Conservation (phyloP, 2,329 filamentous ascomycete species). For the Xylariaceae sp. region DNA sequence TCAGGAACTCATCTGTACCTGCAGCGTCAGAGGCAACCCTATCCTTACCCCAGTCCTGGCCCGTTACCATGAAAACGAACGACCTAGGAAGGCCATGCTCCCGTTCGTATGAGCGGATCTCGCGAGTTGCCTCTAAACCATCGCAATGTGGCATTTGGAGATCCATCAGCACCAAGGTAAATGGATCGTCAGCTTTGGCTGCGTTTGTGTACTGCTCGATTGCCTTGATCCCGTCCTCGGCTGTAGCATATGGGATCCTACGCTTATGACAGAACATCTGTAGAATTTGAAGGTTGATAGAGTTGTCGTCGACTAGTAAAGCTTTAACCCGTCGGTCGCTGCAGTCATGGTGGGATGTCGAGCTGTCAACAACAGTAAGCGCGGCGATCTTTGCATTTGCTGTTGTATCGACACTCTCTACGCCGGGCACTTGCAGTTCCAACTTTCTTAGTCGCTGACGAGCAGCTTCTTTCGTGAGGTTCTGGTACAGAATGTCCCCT, state of each 20-base stretch:
- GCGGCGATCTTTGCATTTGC: background rate
- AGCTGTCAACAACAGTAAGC: background rate
- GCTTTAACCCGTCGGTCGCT: constrained; percentile 2
- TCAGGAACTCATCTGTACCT: constrained; percentile 10
- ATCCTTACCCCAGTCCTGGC: constrained; percentile 18
- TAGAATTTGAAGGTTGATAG: constrained; percentile 15
- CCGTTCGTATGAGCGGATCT: constrained; percentile 10
- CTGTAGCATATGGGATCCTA: constrained; percentile 10
- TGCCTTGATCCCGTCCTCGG: constrained; percentile 12
- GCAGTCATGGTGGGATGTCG: background rate
- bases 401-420: background rate
- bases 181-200: constrained; percentile 7
- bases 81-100: background rate
- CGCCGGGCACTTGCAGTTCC: background rate
- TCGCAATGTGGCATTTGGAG: constrained; percentile 22
- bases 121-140: constrained; percentile 9
- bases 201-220: constrained; percentile 4
- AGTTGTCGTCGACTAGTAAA: constrained; percentile 17
- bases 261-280: constrained; percentile 21
- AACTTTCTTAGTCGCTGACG: background rate
- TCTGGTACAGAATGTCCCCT: constrained; percentile 1
- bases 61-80: constrained; percentile 19
- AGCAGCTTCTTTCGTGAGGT: background rate
- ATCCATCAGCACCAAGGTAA: constrained; percentile 16
- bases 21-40: constrained; percentile 5